phyloP scores from a whole-genome alignment of 2,329 filamentous ascomycete genomes.

The Colletotrichum echinochloae region DNA sequence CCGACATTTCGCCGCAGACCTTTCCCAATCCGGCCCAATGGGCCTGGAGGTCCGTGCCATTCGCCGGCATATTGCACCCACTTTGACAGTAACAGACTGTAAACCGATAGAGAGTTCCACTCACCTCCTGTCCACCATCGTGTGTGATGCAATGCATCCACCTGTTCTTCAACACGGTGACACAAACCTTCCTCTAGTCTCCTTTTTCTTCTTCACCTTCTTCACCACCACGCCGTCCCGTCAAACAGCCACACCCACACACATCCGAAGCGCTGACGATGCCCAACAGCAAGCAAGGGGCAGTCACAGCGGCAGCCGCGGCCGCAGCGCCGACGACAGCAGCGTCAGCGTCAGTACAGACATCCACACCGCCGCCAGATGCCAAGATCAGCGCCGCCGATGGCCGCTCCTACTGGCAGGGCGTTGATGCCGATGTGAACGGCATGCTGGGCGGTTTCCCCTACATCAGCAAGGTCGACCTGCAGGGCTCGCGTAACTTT shows the following conservation, averaged over 20 bases:
- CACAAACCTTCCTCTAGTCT: slow-evolving; percentile 23
- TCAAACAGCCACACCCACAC: slow-evolving; percentile 22
- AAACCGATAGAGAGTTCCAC: slow-evolving; percentile 3
- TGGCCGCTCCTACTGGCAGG: slow-evolving; percentile 61
- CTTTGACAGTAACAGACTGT: too few relatives aligned
- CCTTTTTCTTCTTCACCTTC: slow-evolving; percentile 26
- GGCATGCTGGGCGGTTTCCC: slow-evolving; percentile 84
- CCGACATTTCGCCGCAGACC: too few relatives aligned
- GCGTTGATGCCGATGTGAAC: slow-evolving; percentile 60
- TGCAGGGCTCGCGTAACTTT: slow-evolving; percentile 76
- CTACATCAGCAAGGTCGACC: slow-evolving; percentile 76
- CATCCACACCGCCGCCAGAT: slow-evolving; percentile 46
- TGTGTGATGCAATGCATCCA: slow-evolving; percentile 30
- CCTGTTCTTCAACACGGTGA: slow-evolving; percentile 37
- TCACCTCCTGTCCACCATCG: neutral
- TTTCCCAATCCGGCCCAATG: too few relatives aligned
- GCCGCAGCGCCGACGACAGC: slow-evolving; percentile 16
- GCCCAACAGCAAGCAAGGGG: slow-evolving; percentile 10
- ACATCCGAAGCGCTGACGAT: slow-evolving; percentile 13
- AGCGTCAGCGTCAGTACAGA: neutral
- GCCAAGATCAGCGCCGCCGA: slow-evolving; percentile 51
- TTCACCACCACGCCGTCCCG: slow-evolving; percentile 28
- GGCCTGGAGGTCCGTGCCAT: too few relatives aligned
- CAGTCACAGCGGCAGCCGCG: slow-evolving; percentile 18
- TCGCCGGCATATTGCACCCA: too few relatives aligned